Conservation (phyloP, 352 stramenopile genomes). For the Aphanomyces euteiches region DNA sequence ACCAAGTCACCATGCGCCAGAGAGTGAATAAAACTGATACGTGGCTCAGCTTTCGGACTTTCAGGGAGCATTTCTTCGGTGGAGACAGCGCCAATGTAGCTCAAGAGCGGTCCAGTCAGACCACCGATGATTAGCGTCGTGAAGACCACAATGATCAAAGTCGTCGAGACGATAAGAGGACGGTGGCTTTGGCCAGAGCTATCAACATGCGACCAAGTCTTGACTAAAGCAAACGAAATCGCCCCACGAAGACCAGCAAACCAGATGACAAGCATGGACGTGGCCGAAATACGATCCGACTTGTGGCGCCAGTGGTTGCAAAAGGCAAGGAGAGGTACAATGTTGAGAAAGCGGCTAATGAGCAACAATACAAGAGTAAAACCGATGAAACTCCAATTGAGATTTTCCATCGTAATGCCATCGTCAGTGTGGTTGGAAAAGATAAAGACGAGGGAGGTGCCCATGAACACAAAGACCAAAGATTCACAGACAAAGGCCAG, state of each 20-base stretch:
- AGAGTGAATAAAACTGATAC: conserved; percentile 31
- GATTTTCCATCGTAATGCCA: conserved; percentile 62
- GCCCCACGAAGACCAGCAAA: conserved; percentile 91
- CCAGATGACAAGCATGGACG: conserved; percentile 87
- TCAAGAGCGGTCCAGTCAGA: conserved; percentile 66
- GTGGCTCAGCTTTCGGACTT: conserved; percentile 29
- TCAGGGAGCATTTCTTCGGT: conserved; percentile 18
- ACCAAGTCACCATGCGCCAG: conserved; percentile 38
- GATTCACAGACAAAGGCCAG: conserved; percentile 77
- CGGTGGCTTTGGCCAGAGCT: conserved; percentile 61
- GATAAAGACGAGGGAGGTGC: conserved; percentile 78
- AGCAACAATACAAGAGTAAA: conserved; percentile 73
- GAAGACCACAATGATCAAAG: conserved; percentile 82
- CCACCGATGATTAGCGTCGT: conserved; percentile 79
- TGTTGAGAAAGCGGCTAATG: conserved; percentile 65
- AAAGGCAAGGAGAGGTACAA: conserved; percentile 68
- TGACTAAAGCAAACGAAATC: conserved; percentile 89
- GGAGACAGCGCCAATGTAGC: conserved; percentile 44
- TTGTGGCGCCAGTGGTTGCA: conserved; percentile 62
- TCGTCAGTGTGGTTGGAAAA: conserved; percentile 67
- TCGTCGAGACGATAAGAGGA: conserved; percentile 82
- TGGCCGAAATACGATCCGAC: conserved; percentile 57
- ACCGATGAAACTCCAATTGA: conserved; percentile 75
- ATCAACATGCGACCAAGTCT: conserved; percentile 80
- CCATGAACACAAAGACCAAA: conserved; percentile 86